Conservation (phyloP, 73 alveolate species). For the Blepharisma stoltei region DNA sequence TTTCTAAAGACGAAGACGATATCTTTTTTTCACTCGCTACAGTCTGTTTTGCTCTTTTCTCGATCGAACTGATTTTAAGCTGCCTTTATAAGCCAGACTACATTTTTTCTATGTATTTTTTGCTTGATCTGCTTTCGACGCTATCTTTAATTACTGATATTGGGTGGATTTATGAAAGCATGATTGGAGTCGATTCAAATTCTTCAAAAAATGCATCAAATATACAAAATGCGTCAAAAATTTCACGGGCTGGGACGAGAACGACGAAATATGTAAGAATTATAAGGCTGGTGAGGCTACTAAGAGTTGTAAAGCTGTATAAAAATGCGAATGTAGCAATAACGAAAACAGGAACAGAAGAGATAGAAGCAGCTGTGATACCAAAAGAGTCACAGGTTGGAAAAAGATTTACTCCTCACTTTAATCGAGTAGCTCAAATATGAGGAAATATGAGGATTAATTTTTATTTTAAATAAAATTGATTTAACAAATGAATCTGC, state of each 20-base stretch:
- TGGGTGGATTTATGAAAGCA: conserved; percentile 71
- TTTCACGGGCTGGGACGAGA: conserved; percentile 60
- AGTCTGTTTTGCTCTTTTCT: conserved; percentile 24
- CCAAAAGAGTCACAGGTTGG: too few species aligned
- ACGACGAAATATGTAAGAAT: conserved; percentile 56
- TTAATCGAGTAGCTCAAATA: too few species aligned
- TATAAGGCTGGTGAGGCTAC: conserved; percentile 47
- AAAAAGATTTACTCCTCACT: too few species aligned
- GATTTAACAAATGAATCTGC: too few species aligned
- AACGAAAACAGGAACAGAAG: conserved; percentile 1
- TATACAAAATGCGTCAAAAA: conserved; percentile 75
- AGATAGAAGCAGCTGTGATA: not conserved
- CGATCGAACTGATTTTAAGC: conserved; percentile 24
- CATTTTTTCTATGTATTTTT: conserved; percentile 41
- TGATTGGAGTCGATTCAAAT: conserved; percentile 54
- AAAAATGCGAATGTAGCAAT: conserved; percentile 42
- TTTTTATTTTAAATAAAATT: too few species aligned
- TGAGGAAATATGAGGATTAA: too few species aligned
- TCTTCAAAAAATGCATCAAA: conserved; percentile 42
- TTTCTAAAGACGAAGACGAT: conserved; percentile 32
- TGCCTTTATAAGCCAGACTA: not conserved
- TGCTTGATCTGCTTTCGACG: conserved; percentile 85
- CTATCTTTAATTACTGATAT: conserved; percentile 76
- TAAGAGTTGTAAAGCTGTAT: conserved; percentile 47
- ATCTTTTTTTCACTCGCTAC: conserved; percentile 23